phyloP scores from a whole-genome alignment of 768 basidiomycete genomes.

The Termitomyces sp. region DNA sequence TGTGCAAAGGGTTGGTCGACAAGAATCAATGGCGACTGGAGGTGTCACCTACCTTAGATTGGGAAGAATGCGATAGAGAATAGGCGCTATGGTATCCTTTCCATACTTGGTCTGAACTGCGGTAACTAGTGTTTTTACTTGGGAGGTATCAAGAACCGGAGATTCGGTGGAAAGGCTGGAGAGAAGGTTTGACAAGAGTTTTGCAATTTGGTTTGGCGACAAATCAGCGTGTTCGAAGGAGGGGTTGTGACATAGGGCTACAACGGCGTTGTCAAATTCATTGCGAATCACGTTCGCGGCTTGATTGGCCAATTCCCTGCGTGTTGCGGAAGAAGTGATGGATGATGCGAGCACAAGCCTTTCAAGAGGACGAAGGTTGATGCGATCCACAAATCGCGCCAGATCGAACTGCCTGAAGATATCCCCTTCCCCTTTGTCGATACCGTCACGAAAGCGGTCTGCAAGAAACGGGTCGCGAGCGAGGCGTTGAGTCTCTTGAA shows the following conservation, averaged over 20 bases:
- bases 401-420: slow-evolving; percentile 82
- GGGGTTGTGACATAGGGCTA: slow-evolving; percentile 73
- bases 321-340: slow-evolving; percentile 56
- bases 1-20: slow-evolving; percentile 21
- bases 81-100: slow-evolving; percentile 66
- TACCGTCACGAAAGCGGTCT: slow-evolving; percentile 85
- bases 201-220: slow-evolving; percentile 66
- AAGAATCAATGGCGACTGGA: not conserved
- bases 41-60: slow-evolving; percentile 53
- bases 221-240: slow-evolving; percentile 82
- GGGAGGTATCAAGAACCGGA: slow-evolving; percentile 64
- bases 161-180: slow-evolving; percentile 64
- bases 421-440: slow-evolving; percentile 85
- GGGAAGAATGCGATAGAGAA: slow-evolving; percentile 70
- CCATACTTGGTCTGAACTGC: slow-evolving; percentile 81
- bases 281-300: slow-evolving; percentile 65
- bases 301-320: slow-evolving; percentile 54
- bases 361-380: slow-evolving; percentile 77
- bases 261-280: slow-evolving; percentile 76
- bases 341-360: slow-evolving; percentile 73
- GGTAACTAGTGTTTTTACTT: slow-evolving; percentile 70
- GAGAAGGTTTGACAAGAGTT: slow-evolving; percentile 78
- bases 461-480: slow-evolving; percentile 88
- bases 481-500: slow-evolving; percentile 85
- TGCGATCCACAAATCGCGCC: slow-evolving; percentile 74